Percentiles rank a stretch among this genome's conserved stretches.
Evolutionary conservation across 2,329 filamentous ascomycete genomes (phyloP).

Genomic region (Leptographium flavum): DNA sequence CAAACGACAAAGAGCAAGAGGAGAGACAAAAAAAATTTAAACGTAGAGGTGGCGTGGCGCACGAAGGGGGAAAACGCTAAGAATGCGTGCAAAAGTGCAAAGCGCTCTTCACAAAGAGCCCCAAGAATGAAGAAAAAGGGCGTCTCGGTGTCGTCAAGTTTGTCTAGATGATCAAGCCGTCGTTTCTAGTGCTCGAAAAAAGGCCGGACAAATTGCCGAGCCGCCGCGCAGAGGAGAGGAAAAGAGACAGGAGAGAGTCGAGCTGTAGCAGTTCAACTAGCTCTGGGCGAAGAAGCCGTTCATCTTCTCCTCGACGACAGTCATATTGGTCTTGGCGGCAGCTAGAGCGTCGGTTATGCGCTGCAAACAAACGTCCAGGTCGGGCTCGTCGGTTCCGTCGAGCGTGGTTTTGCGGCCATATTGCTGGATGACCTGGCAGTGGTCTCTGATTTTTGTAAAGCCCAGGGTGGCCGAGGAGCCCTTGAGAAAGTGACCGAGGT

Average conservation of each 20-base stretch:
- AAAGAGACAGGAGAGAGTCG: not conserved
- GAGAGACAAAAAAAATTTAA: not conserved
- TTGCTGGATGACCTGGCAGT: slow-evolving; percentile 93
- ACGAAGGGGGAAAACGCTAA: not conserved
- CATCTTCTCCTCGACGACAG: slow-evolving; percentile 56
- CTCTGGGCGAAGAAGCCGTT: slow-evolving; percentile 45
- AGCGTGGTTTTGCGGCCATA: slow-evolving; percentile 74
- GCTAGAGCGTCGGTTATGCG: slow-evolving; percentile 57
- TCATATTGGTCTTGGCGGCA: slow-evolving; percentile 63
- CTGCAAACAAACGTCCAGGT: slow-evolving; percentile 53
- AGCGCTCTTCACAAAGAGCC: too few relatives aligned
- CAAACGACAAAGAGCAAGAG: not conserved
- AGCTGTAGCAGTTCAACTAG: not conserved
- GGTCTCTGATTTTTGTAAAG: slow-evolving; percentile 77
- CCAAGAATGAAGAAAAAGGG: not conserved
- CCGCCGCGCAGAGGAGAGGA: not conserved
- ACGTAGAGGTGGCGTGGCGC: not conserved
- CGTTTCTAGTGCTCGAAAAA: slow-evolving; percentile 6
- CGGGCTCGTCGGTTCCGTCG: slow-evolving; percentile 51
- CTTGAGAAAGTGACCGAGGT: slow-evolving; percentile 90
- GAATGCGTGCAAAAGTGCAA: not conserved
- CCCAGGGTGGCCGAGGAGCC: slow-evolving; percentile 92
- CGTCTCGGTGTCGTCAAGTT: not conserved
- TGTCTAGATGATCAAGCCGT: slow-evolving; percentile 2
- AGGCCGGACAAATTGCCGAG: not conserved